These are phyloP conservation scores for Apiotrichum sp. DNA, from an alignment of 1,284 basidiomycete species.

Conservation along the genomic window DNA sequence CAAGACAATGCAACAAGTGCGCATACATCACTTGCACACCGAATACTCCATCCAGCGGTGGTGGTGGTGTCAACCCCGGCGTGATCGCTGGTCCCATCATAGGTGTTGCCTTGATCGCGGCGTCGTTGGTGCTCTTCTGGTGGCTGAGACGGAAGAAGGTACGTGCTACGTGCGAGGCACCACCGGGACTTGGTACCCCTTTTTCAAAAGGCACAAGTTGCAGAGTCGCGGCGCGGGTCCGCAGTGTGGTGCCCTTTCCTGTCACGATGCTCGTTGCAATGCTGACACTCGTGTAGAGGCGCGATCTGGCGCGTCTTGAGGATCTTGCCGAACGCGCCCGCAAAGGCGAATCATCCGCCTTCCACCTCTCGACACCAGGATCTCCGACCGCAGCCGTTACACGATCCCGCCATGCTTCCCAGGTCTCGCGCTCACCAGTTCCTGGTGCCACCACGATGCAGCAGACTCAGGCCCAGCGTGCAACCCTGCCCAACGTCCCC, in stretches of 20 bases:
- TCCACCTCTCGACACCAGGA: conserved; percentile 33
- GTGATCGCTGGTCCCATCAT: conserved; percentile 46
- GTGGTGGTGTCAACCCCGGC: conserved; percentile 36
- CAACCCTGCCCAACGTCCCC: conserved; percentile 7
- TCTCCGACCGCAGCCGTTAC: conserved; percentile 21
- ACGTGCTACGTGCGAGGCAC: conserved; percentile 5
- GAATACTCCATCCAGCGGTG: neutral
- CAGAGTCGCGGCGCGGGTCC: too few relatives aligned
- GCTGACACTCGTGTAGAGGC: conserved; percentile 24
- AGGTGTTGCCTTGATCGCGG: conserved; percentile 39
- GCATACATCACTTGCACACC: too few relatives aligned
- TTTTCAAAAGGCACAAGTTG: too few relatives aligned
- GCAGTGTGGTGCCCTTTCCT: too few relatives aligned
- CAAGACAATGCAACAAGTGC: too few relatives aligned
- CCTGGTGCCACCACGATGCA: neutral
- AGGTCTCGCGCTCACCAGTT: conserved; percentile 6
- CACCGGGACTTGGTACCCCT: too few relatives aligned
- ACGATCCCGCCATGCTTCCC: conserved; percentile 2
- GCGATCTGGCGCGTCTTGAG: conserved; percentile 42
- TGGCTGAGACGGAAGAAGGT: conserved; percentile 46
- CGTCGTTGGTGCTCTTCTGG: conserved; percentile 41
- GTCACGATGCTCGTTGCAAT: neutral
- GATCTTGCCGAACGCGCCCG: conserved; percentile 41
- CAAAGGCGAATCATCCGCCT: conserved; percentile 43
- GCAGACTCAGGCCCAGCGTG: neutral